phyloP scores from a whole-genome alignment of 208 protist genomes.

The Endotrypanum monterogeii region DNA sequence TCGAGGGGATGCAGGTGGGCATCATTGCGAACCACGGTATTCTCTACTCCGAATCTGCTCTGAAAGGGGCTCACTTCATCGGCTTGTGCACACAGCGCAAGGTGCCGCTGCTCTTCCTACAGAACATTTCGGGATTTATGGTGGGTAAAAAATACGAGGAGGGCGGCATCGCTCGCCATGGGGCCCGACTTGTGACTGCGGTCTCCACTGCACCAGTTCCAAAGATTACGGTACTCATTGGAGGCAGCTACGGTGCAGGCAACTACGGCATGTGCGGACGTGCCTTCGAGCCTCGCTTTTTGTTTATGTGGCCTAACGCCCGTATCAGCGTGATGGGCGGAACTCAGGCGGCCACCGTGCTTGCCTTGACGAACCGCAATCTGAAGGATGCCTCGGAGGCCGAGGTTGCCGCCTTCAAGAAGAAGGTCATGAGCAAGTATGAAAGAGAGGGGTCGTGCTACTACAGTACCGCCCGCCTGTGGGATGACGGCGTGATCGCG shows the following conservation, averaged over 20 bases:
- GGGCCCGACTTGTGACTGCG: slow-evolving; percentile 96
- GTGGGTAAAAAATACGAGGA: slow-evolving; percentile 92
- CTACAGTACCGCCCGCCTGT: slow-evolving; percentile 93
- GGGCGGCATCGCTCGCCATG: slow-evolving; percentile 96
- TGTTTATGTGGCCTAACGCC: slow-evolving; percentile 98
- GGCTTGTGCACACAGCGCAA: slow-evolving; percentile 94
- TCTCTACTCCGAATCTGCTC: slow-evolving; percentile 92
- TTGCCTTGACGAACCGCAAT: slow-evolving; percentile 76
- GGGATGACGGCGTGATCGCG: slow-evolving; percentile 97
- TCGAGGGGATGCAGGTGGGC: slow-evolving; percentile 95
- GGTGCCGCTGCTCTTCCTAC: slow-evolving; percentile 96
- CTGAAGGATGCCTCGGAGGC: slow-evolving; percentile 45
- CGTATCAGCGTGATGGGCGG: slow-evolving; percentile 97
- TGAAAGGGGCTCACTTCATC: slow-evolving; percentile 96
- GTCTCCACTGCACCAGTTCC: slow-evolving; percentile 93
- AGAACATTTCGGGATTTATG: slow-evolving; percentile 97
- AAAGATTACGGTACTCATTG: slow-evolving; percentile 96
- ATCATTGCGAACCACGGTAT: slow-evolving; percentile 98
- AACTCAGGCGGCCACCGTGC: slow-evolving; percentile 94
- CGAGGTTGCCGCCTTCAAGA: slow-evolving; percentile 74
- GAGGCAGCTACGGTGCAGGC: slow-evolving; percentile 96
- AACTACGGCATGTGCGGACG: slow-evolving; percentile 98
- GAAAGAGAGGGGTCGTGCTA: slow-evolving; percentile 94
- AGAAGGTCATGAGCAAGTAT: slow-evolving; percentile 85
- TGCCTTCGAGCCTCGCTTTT: slow-evolving; percentile 88